Base-by-base conservation (phyloP, 306 rosid genomes). In the Senna tora region DNA sequence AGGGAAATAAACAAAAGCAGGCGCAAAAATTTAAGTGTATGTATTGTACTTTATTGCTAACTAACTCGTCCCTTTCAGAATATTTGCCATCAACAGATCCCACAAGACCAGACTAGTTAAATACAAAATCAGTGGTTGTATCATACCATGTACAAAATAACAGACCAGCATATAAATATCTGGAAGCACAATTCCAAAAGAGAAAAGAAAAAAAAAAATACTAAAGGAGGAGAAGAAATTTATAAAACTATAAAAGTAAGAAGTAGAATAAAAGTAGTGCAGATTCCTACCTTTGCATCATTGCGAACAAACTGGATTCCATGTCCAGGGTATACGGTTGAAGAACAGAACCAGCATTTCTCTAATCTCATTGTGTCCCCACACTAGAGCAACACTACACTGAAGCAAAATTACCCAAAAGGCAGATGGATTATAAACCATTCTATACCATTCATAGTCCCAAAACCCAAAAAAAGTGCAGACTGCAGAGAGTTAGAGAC, bases 331-430 rank as follows among this genome's bases (percentile, higher is more conserved):
- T 93, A 89, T 56, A 93, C 9, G 0, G 97, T 90, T 9, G 92
- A 93, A 57, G 98, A 93, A 79, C 96, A 93, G 74, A 93, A 93
- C 92, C 96, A 93, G 77, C 97, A 93, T 66, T 90, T 93, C 88
- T 93, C 97, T 81, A 93, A 84, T 82, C 97, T 93, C 96, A 93
- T 93, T 43, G 69, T 69, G 75, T 52, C 57, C 39, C 54, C 33
- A 78, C 30, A 10, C 54, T 75, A 85, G 14, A 54, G 22, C 39
- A 36, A 36, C 46, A 41, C 46, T 41, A 1, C 9, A 43, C 49
- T 43, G 49, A 43, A 43, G 10, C 0, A 43, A 1, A 43, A 43
- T 39, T 1, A 2, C 9, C 59, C 32, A 19, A 53, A 8, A 53
- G 2, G 13, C 12, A 53, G 19, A 53, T 17, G 59, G 1, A 53